phyloP scores from a whole-genome alignment of 2,329 filamentous ascomycete species.

The Fusarium continuum region DNA sequence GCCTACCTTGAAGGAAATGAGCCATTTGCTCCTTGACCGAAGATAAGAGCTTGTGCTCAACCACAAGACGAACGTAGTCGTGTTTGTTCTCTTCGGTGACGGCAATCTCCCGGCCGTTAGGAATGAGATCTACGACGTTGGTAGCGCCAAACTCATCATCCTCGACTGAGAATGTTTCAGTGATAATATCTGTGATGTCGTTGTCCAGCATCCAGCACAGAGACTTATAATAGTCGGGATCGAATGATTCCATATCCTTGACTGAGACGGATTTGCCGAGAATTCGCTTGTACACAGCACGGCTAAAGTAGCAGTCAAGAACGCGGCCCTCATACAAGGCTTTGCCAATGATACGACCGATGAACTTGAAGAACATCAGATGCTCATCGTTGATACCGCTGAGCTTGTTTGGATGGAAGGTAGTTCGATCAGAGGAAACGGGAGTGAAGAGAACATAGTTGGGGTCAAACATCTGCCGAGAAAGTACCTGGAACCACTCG shows the following conservation, averaged over 20 bases:
- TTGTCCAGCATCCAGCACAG: conserved; percentile 98
- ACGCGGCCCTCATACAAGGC: conserved; percentile 95
- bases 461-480: conserved; percentile 98
- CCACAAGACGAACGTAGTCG: conserved; percentile 92
- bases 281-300: conserved; percentile 98
- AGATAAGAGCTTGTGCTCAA: conserved; percentile 90
- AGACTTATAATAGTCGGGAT: conserved; percentile 99
- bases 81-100: conserved; percentile 99
- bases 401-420: conserved; percentile 96
- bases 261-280: conserved; percentile 94
- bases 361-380: conserved; percentile 98
- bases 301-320: conserved; percentile 97
- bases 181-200: conserved; percentile 97
- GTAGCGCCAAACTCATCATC: conserved; percentile 93
- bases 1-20: conserved; percentile 82
- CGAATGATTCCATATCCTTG: conserved; percentile 99
- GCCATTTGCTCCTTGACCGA: conserved; percentile 96
- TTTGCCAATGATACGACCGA: conserved; percentile 97
- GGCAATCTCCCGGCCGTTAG: conserved; percentile 87
- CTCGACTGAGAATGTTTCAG: conserved; percentile 94
- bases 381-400: conserved; percentile 96
- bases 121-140: conserved; percentile 84
- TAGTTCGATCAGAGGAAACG: conserved; percentile 95
- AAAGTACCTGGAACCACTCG: conserved; percentile 98
- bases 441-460: conserved; percentile 97